These are phyloP conservation scores for Kwoniella pini DNA, from an alignment of 768 basidiomycete species.

Conservation along the genomic window DNA sequence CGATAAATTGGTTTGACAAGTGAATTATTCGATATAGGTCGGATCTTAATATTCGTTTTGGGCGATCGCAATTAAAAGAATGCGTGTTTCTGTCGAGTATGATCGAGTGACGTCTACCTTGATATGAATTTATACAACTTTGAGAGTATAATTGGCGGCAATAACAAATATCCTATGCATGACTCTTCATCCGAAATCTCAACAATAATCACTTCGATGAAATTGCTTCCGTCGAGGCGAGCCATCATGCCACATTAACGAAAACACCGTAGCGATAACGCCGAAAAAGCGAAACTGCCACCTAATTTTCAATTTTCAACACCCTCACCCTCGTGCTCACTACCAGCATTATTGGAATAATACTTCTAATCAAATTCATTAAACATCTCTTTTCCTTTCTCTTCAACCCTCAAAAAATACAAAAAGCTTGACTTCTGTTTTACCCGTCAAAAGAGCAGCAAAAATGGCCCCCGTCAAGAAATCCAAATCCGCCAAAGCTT, in stretches of 20 bases:
- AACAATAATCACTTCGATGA: background rate
- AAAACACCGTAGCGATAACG: conserved; percentile 2
- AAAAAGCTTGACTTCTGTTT: conserved; percentile 1
- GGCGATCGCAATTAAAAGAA: no score
- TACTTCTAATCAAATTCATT: conserved; percentile 1
- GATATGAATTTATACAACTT: no score
- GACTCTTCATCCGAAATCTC: background rate
- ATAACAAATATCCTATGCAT: background rate
- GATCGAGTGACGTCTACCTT: no score
- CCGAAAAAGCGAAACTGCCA: conserved; percentile 27
- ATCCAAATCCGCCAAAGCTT: conserved; percentile 88
- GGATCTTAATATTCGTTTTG: no score
- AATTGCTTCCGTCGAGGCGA: background rate
- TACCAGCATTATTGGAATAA: no score
- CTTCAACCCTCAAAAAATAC: conserved; percentile 3
- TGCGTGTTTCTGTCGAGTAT: no score
- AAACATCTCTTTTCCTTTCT: conserved; percentile 3
- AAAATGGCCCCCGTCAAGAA: conserved; percentile 93
- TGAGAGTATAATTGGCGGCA: no score
- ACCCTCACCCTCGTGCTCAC: conserved; percentile 6
- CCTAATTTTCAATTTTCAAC: conserved; percentile 2
- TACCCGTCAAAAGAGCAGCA: conserved; percentile 16
- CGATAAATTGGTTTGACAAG: no score
- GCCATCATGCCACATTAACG: conserved; percentile 14
- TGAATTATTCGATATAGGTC: no score